Percentiles rank a stretch among this genome's conserved stretches.
phyloP scores from a whole-genome alignment of 768 basidiomycete species.

The Leccinum barrowsii region DNA sequence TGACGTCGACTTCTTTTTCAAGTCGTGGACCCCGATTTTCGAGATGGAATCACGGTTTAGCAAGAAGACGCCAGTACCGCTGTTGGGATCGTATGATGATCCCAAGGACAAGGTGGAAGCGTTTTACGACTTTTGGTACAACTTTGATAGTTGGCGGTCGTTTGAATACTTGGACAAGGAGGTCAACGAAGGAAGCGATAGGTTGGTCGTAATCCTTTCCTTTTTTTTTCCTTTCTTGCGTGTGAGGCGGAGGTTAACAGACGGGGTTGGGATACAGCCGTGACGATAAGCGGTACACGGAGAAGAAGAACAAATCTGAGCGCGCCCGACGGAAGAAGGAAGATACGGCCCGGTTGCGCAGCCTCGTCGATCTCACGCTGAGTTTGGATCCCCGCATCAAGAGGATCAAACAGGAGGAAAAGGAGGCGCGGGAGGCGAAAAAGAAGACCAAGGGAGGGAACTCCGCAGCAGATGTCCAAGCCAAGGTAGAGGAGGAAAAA shows the following conservation, averaged over 20 bases:
- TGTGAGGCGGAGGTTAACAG: slow-evolving; percentile 10
- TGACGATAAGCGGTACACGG: slow-evolving; percentile 97
- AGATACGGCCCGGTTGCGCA: slow-evolving; percentile 85
- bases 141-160: slow-evolving; percentile 97
- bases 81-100: slow-evolving; percentile 66
- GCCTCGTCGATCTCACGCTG: slow-evolving; percentile 83
- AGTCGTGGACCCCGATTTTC: slow-evolving; percentile 75
- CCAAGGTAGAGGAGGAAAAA: slow-evolving; percentile 53
- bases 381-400: slow-evolving; percentile 92
- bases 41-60: slow-evolving; percentile 93
- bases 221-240: neutral
- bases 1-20: slow-evolving; percentile 63
- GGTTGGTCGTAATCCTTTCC: slow-evolving; percentile 43
- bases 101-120: slow-evolving; percentile 80
- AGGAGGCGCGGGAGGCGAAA: slow-evolving; percentile 90
- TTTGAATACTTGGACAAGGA: slow-evolving; percentile 99
- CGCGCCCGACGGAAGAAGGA: slow-evolving; percentile 96
- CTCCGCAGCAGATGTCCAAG: slow-evolving; percentile 46
- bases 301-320: slow-evolving; percentile 99
- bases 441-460: slow-evolving; percentile 53
- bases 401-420: slow-evolving; percentile 94
- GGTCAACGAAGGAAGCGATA: slow-evolving; percentile 95
- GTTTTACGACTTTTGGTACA: slow-evolving; percentile 99
- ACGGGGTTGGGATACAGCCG: slow-evolving; percentile 49
- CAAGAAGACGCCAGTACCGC: slow-evolving; percentile 75